Base-by-base conservation (phyloP, 2,329 filamentous ascomycete genomes). In the Diplocarpon rosae region DNA sequence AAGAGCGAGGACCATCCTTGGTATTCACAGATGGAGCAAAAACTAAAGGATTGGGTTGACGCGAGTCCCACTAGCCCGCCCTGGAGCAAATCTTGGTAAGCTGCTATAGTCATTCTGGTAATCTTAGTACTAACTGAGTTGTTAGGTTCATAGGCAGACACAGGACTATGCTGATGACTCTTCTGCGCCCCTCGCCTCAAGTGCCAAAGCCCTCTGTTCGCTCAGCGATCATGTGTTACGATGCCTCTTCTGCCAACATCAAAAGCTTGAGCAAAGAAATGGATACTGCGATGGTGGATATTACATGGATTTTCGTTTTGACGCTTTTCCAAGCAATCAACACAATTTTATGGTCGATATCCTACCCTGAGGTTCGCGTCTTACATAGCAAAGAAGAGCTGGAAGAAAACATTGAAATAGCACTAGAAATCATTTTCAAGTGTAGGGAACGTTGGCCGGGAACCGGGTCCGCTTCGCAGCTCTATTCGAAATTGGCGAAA, bases 281-380 rank as follows among this genome's bases (percentile, higher is more conserved):
- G 59, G 76, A 82, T 52, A 79, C 75, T 13, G 74, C 76, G 12
- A 80, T 79, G 16, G 78, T 92, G 10, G 90, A 95, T 59, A 72
- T 95, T 48, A 95, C 89, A 1, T 96, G 90, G 90, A 82, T 95
- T 35, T 95, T 95, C 59, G 78, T 94, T 1, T 75, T 95, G 47
- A 80, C 83, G 15, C 74, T 96, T 33, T 95, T 93, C 66, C 92
- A 93, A 78, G 80, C 85, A 4, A 74, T 96, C 46, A 95, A 95
- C 60, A 89, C 86, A 5, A 75, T 95, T 39, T 73, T 98, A 1
- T 98, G 92, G 92, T 79, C 85, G 1, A 74, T 94, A 7, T 94
- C 89, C 1, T 95, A 94, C 59, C 74, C 82, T 3, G 83, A 90
- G 52, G 80, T 96, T 17, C 81, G 92, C 37, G 74, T 76, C 43